Evolutionary conservation across 2,329 filamentous ascomycete genomes (phyloP).

Genomic region (Fusarium proliferatum): DNA sequence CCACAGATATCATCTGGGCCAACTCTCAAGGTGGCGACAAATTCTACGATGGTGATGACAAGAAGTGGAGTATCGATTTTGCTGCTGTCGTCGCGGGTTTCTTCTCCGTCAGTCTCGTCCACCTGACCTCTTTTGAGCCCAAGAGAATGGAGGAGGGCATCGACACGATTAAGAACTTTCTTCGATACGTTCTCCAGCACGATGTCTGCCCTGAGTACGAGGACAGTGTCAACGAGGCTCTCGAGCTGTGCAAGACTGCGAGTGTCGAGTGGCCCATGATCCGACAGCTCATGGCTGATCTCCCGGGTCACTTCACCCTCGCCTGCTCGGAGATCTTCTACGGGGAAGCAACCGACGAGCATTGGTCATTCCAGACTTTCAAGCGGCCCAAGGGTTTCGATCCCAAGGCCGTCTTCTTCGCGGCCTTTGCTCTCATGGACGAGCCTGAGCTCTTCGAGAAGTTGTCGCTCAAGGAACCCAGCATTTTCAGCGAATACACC

Average conservation of each 20-base stretch:
- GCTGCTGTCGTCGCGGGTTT: constrained; percentile 80
- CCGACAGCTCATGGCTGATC: constrained; percentile 58
- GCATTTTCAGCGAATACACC: constrained; percentile 59
- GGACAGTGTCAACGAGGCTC: constrained; percentile 73
- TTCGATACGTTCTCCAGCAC: constrained; percentile 87
- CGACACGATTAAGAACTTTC: constrained; percentile 82
- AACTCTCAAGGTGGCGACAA: constrained; percentile 54
- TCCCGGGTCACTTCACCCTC: constrained; percentile 86
- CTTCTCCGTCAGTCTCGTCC: constrained; percentile 70
- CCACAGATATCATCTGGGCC: constrained; percentile 68
- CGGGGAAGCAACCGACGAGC: constrained; percentile 34
- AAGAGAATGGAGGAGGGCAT: constrained; percentile 67
- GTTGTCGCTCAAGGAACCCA: constrained; percentile 35
- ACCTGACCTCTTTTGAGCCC: constrained; percentile 66
- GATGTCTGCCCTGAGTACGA: constrained; percentile 86
- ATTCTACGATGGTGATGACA: constrained; percentile 63
- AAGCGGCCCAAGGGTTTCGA: constrained; percentile 54
- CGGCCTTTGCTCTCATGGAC: constrained; percentile 56
- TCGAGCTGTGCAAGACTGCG: constrained; percentile 73
- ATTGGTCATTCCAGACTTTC: constrained; percentile 46
- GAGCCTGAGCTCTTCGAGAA: constrained; percentile 48
- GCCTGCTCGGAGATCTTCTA: constrained; percentile 77
- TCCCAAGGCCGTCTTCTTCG: constrained; percentile 56
- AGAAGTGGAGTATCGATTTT: constrained; percentile 85
- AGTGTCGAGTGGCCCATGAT: constrained; percentile 73